Evolutionary conservation across 2,329 filamentous ascomycete genomes (phyloP).

Genomic region (Berkeleyomyces rouxiae): DNA sequence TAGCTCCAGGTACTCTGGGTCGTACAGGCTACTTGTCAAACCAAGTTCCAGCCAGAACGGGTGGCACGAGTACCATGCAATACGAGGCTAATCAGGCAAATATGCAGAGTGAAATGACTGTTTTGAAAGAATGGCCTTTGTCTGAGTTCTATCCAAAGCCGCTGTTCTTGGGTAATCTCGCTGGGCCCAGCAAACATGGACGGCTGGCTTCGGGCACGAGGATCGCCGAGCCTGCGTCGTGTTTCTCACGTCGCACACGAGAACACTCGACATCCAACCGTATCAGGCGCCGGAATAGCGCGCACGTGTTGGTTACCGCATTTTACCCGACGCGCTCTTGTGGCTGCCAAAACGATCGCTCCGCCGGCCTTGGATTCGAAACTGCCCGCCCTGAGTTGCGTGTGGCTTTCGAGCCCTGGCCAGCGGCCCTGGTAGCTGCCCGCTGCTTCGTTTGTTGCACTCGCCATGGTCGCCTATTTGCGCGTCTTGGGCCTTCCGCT

Average conservation of each 20-base stretch:
- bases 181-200: neutral
- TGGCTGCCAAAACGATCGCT: neutral
- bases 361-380: too few species aligned
- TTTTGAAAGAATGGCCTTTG: neutral
- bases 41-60: neutral
- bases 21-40: too few species aligned
- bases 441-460: neutral
- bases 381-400: too few species aligned
- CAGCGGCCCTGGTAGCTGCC: neutral
- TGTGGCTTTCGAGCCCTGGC: neutral
- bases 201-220: neutral
- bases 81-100: neutral
- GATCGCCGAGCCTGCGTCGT: neutral
- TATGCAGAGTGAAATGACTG: neutral
- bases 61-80: neutral
- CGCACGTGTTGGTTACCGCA: neutral
- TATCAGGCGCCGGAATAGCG: neutral
- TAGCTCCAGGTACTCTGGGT: too few species aligned
- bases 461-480: neutral
- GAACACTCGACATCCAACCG: neutral
- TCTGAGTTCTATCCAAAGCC: neutral
- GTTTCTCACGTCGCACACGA: neutral
- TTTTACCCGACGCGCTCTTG: neutral
- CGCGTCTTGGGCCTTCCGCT: neutral
- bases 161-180: neutral